Base-by-base conservation (phyloP, 768 basidiomycete genomes). In the Termitomyces sp. region DNA sequence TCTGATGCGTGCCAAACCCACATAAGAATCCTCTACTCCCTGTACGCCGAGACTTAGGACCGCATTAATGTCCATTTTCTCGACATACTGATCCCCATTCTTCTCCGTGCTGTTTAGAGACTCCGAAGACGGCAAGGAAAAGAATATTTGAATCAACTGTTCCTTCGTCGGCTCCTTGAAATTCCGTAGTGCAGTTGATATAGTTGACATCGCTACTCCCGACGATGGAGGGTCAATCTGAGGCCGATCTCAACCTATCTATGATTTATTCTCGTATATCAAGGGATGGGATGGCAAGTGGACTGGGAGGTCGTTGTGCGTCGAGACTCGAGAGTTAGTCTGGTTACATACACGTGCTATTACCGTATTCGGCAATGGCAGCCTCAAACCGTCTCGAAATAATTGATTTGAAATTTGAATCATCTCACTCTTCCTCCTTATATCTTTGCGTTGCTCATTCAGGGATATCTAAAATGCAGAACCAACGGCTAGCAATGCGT, bases 111-210 rank as follows among this genome's bases (percentile, higher is more conserved):
- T 57, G 57, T 65, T 60, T 42, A 60, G 50, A 23, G 65, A 62
- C 50, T 65, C 66, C 16, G 64, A 65, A 39, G 83, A 73, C 20
- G 91, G 91, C 45, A 94, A 75, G 20, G 93, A 90, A 76, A 95
- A 96, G 83, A 88, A 94, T 57, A 89, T 82, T 54, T 92, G 76
- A 9, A 87, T 86, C 46, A 87, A 73, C 69, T 96, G 87, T 52
- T 96, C 94, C 71, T 86, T 93, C 7, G 89, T 87, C 43, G 92
- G 92, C 71, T 96, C 94, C 76, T 90, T 91, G 80, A 94, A 94
- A 66, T 90, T 83, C 52, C 94, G 85, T 42, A 97, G 82, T 59
- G 94, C 90, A 22, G 90, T 89, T 45, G 88, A 90, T 66, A 93
- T 93, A 49, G 84, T 88, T 36, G 89, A 76, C 91, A 91, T 92